Base-by-base conservation (phyloP, 192 early-diverging fungal species). In the Backusella liffmaniae region DNA sequence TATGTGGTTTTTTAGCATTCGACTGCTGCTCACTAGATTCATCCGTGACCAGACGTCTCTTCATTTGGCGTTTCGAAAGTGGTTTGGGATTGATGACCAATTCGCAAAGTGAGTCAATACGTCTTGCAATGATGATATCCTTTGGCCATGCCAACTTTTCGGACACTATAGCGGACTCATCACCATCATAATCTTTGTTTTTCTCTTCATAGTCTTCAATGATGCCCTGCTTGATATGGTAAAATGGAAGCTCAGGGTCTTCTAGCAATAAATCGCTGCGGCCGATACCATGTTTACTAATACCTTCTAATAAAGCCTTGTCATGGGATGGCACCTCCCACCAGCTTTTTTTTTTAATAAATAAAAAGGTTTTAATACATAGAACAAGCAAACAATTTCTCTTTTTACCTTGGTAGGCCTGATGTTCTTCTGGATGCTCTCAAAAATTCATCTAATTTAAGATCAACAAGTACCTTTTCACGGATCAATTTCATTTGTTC, bases 291-390 rank as follows among this genome's bases (percentile, higher is more conserved):
- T 90, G 92, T 70, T 88, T 88, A 35, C 88, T 88, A 59, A 95
- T 84, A 5, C 90, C 94, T 59, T 84, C 80, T 73, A 95, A 76
- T 66, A 94, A 90, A 18, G 84, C 85, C 37, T 79, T 79, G 68
- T 95, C 94, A 69, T 92, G 88, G 10, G 86, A 84, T 13, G 88
- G 84, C 41, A 89, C 81, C 29, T 82, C 84, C 94, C 94, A 95
- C 94, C 94, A 95, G 39, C 88, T 59, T 56, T 46, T 46, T 46
- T 26, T 26, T 26, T 49, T 76, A 73, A 35, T 32, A 67, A 36
- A 29, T n/a, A 36, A 15, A 62, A 26, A 39, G 37, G 37, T 39
- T 10, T 6, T n/a, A n/a, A 67, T 30, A 62, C 15, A 21, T 3
- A 65, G 12, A 32, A 15, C 53, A 74, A 39, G 53, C 9, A 56